Conservation (phyloP, 1,139 yeast genomes). For the Suhomyces ambrosiae region DNA sequence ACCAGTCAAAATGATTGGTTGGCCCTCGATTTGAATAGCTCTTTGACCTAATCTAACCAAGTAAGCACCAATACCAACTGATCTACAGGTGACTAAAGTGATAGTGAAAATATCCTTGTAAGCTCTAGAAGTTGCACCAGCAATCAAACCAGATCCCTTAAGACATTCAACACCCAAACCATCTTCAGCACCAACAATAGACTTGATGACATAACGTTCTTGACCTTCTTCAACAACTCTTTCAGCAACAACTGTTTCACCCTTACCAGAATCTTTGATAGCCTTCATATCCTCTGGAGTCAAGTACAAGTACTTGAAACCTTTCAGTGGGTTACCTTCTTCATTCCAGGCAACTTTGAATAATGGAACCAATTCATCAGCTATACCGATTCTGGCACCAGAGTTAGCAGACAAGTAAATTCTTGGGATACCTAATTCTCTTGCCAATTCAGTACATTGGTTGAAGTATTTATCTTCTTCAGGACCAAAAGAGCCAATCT, state of each 20-base stretch:
- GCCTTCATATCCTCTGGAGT: slow-evolving; percentile 65
- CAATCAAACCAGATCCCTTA: slow-evolving; percentile 96
- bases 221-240: slow-evolving; percentile 82
- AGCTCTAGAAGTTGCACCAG: slow-evolving; percentile 97
- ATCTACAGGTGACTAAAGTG: slow-evolving; percentile 95
- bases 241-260: slow-evolving; percentile 71
- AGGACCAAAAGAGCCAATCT: slow-evolving; percentile 99
- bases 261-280: slow-evolving; percentile 60
- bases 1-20: slow-evolving; percentile 97
- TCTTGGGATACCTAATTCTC: slow-evolving; percentile 90
- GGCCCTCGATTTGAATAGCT: slow-evolving; percentile 98
- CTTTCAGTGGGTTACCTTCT: slow-evolving; percentile 71
- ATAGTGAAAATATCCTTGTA: slow-evolving; percentile 96
- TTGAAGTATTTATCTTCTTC: slow-evolving; percentile 89
- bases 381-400: slow-evolving; percentile 98
- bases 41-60: slow-evolving; percentile 97
- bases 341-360: slow-evolving; percentile 94
- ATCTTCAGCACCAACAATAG: slow-evolving; percentile 91
- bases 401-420: slow-evolving; percentile 95
- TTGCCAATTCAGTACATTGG: slow-evolving; percentile 89
- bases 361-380: slow-evolving; percentile 89
- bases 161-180: slow-evolving; percentile 98
- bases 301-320: slow-evolving; percentile 86
- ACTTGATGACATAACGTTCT: slow-evolving; percentile 74
- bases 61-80: slow-evolving; percentile 99